A percentile compares a stretch with the other conserved stretches of the same genome.
These are phyloP conservation scores for Monosporozyma unispora DNA, from an alignment of 805 yeast genomes.

Conservation along the genomic window DNA sequence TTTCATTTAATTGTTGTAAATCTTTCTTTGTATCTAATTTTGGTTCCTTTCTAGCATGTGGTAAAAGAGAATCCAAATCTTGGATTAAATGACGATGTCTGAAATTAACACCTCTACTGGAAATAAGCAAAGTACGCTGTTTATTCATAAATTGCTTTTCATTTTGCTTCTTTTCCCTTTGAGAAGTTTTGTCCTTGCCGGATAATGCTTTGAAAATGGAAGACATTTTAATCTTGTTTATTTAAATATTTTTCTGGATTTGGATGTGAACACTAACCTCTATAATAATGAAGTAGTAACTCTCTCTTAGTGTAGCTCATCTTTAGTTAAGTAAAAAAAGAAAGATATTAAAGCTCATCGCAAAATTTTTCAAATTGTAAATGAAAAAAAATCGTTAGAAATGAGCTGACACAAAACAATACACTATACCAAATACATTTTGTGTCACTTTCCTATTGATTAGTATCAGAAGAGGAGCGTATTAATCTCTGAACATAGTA, in stretches of 20 bases:
- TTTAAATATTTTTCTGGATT: background rate
- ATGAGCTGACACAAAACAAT: background rate
- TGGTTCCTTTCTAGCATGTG: constrained; percentile 94
- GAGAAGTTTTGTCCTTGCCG: constrained; percentile 32
- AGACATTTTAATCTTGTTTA: constrained; percentile 39
- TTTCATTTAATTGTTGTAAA: constrained; percentile 80
- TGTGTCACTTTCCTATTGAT: background rate
- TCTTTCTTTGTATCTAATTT: constrained; percentile 90
- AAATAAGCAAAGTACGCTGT: constrained; percentile 79
- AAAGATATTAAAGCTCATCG: constrained; percentile 3
- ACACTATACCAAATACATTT: background rate
- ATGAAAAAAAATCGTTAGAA: background rate
- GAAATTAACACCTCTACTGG: constrained; percentile 90
- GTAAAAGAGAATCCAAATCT: constrained; percentile 70
- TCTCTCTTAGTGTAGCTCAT: background rate
- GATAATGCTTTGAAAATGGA: constrained; percentile 64
- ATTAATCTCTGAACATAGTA: too few species aligned
- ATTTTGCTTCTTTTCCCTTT: constrained; percentile 23
- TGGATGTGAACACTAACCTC: too few species aligned
- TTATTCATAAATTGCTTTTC: constrained; percentile 61
- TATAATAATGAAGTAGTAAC: too few species aligned
- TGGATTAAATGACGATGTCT: constrained; percentile 91
- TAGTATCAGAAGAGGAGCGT: too few species aligned
- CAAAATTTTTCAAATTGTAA: constrained; percentile 6
- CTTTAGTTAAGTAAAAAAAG: background rate